Evolutionary conservation across 139 green algal genomes (phyloP).

Genomic region (Ettlia oleoabundans): DNA sequence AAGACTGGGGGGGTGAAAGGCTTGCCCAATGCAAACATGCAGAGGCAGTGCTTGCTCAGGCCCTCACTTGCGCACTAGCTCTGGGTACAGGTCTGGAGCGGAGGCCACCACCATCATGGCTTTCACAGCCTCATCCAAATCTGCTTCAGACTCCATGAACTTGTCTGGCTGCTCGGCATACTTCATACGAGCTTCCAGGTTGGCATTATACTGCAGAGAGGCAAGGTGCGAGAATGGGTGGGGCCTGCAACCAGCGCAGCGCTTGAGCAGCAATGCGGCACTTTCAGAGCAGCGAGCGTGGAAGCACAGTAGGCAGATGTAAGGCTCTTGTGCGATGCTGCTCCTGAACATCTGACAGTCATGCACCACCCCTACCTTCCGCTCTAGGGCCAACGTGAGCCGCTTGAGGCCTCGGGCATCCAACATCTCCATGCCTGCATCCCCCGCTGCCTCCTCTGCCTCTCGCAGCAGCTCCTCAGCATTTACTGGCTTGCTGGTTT

Average conservation of each 20-base stretch:
- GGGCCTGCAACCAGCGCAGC: not conserved
- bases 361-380: no score
- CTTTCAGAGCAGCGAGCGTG: no score
- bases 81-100: slow-evolving; percentile 84
- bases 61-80: slow-evolving; percentile 72
- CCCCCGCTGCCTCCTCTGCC: slow-evolving; percentile 76
- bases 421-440: slow-evolving; percentile 69
- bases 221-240: no score
- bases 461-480: slow-evolving; percentile 75
- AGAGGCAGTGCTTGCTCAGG: no score
- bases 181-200: slow-evolving; percentile 86
- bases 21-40: no score
- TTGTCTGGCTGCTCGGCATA: slow-evolving; percentile 85
- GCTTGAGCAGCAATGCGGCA: no score
- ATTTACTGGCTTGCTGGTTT: slow-evolving; percentile 37
- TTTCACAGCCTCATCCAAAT: slow-evolving; percentile 88
- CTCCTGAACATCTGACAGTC: no score
- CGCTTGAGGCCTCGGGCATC: slow-evolving; percentile 71
- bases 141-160: slow-evolving; percentile 96
- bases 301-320: no score
- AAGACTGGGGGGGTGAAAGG: no score
- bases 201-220: slow-evolving; percentile 65
- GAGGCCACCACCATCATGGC: slow-evolving; percentile 68
- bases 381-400: slow-evolving; percentile 73
- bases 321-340: no score